Evolutionary conservation across 345 rosid species (phyloP), one percentile per base, ranked within the genome.

Genomic region (Heritiera fomes): DNA sequence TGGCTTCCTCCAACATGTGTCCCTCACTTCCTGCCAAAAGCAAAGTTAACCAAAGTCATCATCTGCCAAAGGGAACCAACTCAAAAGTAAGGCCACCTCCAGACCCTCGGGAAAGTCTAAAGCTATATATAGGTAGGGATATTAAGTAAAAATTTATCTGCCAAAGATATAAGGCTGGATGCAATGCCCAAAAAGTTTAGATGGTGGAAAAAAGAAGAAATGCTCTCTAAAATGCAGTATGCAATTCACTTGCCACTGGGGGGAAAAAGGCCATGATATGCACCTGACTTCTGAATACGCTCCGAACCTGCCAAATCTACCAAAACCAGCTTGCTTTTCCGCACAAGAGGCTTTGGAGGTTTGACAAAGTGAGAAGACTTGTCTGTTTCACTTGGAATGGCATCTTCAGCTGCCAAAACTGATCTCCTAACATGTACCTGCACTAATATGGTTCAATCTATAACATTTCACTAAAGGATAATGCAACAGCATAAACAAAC

Each of bases 241-340:
- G 63, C 34, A 55, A 32, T 10, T 6, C 1, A 18, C 47, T 18
- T 38, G 63, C 28, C 14, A 55, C 49, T 10, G 50, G 63, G 11
- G 18, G 2, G 6, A n/a, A n/a, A 71, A 38, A 82, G 23, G 58
- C 23, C 40, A 64, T 20, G 74, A 49, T 32, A 82, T 75, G 76
- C 69, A 96, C 99, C 99, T 84, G 99, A 96, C 81, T 96, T 96
- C 78, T 92, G 92, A 84, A 96, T 88, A 65, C 99, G 98, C 86
- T 96, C 99, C 80, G 99, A 96, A 80, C 99, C 99, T 67, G 99
- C 99, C 82, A 96, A 89, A 87, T 96, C 99, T 60, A 96, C 98
- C 67, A 96, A 83, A 78, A 92, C 97, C 71, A 96, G 92, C 87
- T 96, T 96, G 86, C 97, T 88, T 87, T 85, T 94, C 80, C 97